A percentile compares a stretch with the other conserved stretches of the same genome.
Conservation (phyloP, 192 early-diverging fungal genomes). For the Allomyces javanicus region DNA sequence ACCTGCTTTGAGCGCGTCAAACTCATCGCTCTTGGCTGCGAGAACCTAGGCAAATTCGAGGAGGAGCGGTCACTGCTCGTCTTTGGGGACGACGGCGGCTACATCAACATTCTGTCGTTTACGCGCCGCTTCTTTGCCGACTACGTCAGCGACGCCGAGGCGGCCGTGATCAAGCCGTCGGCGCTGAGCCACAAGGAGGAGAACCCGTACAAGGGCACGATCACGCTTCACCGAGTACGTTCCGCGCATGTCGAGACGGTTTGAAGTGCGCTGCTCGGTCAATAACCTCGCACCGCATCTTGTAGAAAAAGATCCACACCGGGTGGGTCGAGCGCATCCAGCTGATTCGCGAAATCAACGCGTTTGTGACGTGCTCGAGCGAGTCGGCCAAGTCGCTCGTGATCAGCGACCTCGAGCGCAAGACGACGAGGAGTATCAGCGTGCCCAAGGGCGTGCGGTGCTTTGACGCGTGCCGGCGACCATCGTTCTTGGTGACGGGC, state of each 20-base stretch:
- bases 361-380: conserved; percentile 33
- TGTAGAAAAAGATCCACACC: conserved; percentile 33
- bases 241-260: too few relatives aligned
- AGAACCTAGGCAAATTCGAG: conserved; percentile 20
- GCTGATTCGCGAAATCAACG: conserved; percentile 38
- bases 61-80: conserved; percentile 30
- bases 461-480: conserved; percentile 38
- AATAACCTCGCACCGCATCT: too few relatives aligned
- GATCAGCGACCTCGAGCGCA: conserved; percentile 38
- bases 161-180: conserved; percentile 1
- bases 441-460: conserved; percentile 39
- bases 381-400: conserved; percentile 26
- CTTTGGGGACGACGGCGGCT: conserved; percentile 41
- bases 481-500: conserved; percentile 39
- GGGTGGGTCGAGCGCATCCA: conserved; percentile 40
- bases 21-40: too few relatives aligned
- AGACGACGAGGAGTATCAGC: conserved; percentile 23
- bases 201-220: conserved; percentile 20
- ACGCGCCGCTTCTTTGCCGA: conserved; percentile 10
- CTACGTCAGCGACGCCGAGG: conserved; percentile 19
- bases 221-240: conserved; percentile 20
- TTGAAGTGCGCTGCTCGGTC: too few relatives aligned
- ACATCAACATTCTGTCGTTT: conserved; percentile 24
- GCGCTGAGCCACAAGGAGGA: conserved; percentile 12
- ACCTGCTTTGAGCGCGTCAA: too few relatives aligned